Base-by-base conservation (phyloP, 2,329 filamentous ascomycete species). In the Xylaria sp. region DNA sequence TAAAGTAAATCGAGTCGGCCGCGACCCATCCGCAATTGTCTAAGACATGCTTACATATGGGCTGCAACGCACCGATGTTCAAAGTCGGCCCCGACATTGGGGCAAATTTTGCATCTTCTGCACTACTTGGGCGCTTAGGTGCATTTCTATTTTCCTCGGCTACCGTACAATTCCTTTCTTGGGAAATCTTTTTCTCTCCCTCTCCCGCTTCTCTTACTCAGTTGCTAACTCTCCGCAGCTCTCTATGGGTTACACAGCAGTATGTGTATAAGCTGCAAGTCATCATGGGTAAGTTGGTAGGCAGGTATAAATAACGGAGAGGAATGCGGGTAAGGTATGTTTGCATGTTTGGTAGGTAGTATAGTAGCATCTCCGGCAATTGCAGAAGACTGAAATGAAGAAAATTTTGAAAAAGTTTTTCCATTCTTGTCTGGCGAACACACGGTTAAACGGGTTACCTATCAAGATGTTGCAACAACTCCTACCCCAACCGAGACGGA, bases 31-130 rank as follows among this genome's bases (percentile, higher is more conserved):
- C 46, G 39, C 23, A 20, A 15, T 46, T 58, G 56, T 58, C 55
- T 58, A 46, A 58, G 55, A 58, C 55, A 57, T 41, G 23, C 54
- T 23, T 57, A 18, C 43, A 8, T n/a, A 55, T 55, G 52, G 31
- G 18, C 31, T 39, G 31, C 33, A 39, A 56, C 52, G 1, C 52
- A 56, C 52, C 52, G 4, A 55, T 15, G 23, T 20, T 15, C 41
- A 43, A 36, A 6, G 10, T 31, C 18, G 36, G 55, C 36, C 55
- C 55, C 55, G 33, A 46, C 18, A 31, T 6, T 28, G 28, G 39
- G 23, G 25, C 36, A 43, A 46, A 58, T 58, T 41, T 57, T 46
- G 15, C 41, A 46, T 46, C 41, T 43, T 43, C 39, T 43, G 13
- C 12, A 43, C 28, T 36, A 55, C 33, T 12, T 39, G n/a, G 28